Evolutionary conservation across 2,329 filamentous ascomycete species (phyloP), one percentile per base, ranked within the genome.

Genomic region (Nemania sp.): DNA sequence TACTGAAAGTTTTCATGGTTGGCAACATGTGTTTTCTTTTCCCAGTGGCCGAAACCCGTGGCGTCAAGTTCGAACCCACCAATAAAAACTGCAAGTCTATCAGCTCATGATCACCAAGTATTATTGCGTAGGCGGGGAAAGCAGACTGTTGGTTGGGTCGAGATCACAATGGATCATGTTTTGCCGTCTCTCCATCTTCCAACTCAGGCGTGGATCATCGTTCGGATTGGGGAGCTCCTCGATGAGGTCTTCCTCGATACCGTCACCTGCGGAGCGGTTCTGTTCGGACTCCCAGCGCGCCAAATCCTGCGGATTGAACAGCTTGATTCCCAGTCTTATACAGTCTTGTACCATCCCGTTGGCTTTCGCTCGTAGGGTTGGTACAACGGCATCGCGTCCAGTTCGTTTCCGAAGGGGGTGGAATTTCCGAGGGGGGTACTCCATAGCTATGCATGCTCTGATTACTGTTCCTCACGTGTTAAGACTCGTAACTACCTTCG

Each of bases 131-230:
- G 17, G 34, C n/a, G 34, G 18, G 29, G 25, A 40, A 20, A 58
- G n/a, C 66, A 40, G 25, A 71, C 69, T 54, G 39, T 71, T 71
- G 1, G 11, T 43, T 11, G 69, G 68, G 32, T 71, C 68, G 17
- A 71, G 62, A 49, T 71, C 69, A 10, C 65, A 64, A 29, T 71
- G 69, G 17, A 71, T 54, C 35, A 66, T 54, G 10, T 65, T 71
- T 54, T 68, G 65, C n/a, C 53, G 54, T 32, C 68, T 62, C 50
- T 56, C 58, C 7, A 52, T 42, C 35, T 64, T 70, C 53, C 52
- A 62, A 17, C 2, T 5, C 1, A 35, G 37, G 1, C 57, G 34
- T 13, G 34, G 34, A 35, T 35, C 13, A 7, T 35, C 7, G 13
- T n/a, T n/a, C 25, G 25, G 4, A 29, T 29, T 52, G 9, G 68